Evolutionary conservation across 2,329 filamentous ascomycete species (phyloP).

Genomic region (Cyphellophora attinorum): DNA sequence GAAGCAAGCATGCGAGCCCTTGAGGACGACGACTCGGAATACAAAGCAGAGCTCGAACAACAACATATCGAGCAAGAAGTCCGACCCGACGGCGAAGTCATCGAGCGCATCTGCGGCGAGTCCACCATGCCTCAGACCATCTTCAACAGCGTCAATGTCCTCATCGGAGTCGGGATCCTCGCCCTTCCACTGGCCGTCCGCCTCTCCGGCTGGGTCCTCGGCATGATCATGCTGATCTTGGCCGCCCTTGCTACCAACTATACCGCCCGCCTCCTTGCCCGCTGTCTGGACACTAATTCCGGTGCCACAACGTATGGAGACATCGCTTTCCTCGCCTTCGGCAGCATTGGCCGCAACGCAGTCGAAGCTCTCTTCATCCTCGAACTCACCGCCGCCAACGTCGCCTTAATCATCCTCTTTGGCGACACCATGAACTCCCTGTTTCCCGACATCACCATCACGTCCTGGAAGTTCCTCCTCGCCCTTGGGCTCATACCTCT

Average conservation of each 20-base stretch:
- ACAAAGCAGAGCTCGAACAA: constrained; percentile 13
- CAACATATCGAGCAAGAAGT: constrained; percentile 13
- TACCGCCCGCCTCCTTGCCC: constrained; percentile 74
- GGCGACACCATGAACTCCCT: constrained; percentile 77
- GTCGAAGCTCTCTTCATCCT: constrained; percentile 81
- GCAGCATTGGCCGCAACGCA: constrained; percentile 66
- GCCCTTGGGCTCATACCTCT: constrained; percentile 69
- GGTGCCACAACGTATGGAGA: constrained; percentile 91
- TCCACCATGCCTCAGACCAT: constrained; percentile 93
- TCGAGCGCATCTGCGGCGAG: constrained; percentile 79
- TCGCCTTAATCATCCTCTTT: constrained; percentile 86
- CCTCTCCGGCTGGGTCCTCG: constrained; percentile 81
- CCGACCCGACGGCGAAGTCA: constrained; percentile 52
- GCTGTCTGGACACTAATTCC: constrained; percentile 77
- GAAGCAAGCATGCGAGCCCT: constrained; percentile 29
- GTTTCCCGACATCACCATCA: constrained; percentile 59
- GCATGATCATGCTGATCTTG: constrained; percentile 62
- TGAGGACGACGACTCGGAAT: constrained; percentile 12
- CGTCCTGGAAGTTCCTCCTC: constrained; percentile 78
- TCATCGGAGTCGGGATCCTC: constrained; percentile 82
- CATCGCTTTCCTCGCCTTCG: constrained; percentile 83
- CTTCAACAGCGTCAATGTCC: constrained; percentile 90
- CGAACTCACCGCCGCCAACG: constrained; percentile 78
- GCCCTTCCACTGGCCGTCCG: constrained; percentile 81
- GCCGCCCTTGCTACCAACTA: constrained; percentile 72